A percentile compares a stretch with the other conserved stretches of the same genome.
Conservation (phyloP, 768 basidiomycete genomes). For the Asterophora parasitica region DNA sequence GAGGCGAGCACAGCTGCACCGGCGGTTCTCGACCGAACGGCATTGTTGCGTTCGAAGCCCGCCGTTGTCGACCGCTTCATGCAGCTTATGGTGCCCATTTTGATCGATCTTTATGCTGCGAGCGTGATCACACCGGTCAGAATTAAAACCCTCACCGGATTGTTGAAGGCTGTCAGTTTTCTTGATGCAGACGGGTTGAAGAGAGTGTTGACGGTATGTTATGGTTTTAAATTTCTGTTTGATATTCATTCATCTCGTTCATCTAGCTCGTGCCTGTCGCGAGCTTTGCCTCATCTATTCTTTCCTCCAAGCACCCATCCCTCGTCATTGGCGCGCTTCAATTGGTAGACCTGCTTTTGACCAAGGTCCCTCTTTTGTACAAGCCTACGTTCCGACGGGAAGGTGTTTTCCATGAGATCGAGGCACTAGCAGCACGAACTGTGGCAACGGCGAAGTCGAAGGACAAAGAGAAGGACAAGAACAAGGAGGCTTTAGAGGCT, state of each 20-base stretch:
- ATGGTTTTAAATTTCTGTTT: constrained; percentile 1
- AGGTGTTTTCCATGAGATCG: constrained; percentile 95
- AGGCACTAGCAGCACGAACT: constrained; percentile 60
- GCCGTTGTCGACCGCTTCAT: constrained; percentile 82
- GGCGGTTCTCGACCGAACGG: constrained; percentile 53
- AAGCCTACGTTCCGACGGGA: constrained; percentile 88
- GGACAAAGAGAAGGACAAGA: constrained; percentile 46
- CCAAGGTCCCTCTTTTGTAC: constrained; percentile 81
- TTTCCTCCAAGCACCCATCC: constrained; percentile 83
- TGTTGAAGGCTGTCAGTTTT: constrained; percentile 91
- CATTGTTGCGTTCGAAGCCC: constrained; percentile 69
- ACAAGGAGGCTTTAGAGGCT: constrained; percentile 27
- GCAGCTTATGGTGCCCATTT: constrained; percentile 84
- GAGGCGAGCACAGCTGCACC: constrained; percentile 28
- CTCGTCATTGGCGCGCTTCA: constrained; percentile 88
- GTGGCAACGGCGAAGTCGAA: constrained; percentile 48
- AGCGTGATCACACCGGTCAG: constrained; percentile 87
- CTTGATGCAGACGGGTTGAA: constrained; percentile 72
- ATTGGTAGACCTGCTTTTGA: constrained; percentile 85
- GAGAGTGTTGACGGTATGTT: constrained; percentile 69
- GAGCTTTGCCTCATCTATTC: constrained; percentile 89
- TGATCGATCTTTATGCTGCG: constrained; percentile 99
- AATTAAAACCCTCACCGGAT: constrained; percentile 80
- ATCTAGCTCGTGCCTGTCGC: constrained; percentile 87
- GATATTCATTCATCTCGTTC: constrained; percentile 11